Base-by-base conservation (phyloP, 371 early-diverging fungal species). In the Chytridium lagenaria region DNA sequence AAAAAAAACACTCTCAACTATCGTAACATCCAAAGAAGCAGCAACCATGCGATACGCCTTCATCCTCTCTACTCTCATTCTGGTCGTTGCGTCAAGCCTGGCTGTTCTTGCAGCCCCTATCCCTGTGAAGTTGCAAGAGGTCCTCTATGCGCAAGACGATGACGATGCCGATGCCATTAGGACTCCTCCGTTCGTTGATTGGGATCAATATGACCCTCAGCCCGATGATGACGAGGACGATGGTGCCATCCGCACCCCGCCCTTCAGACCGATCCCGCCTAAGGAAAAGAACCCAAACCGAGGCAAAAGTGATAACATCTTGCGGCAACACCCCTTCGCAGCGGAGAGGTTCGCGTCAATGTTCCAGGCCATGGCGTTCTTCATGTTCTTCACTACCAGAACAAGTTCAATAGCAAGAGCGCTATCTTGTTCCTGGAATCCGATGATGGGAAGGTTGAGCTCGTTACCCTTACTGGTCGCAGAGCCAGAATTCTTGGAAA, bases 181-280 rank as follows among this genome's bases (percentile, higher is more conserved):
- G n/a, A 52, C 55, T n/a, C 55, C 55, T n/a, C 55, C 55, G 5
- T 52, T 52, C 26, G 55, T 52, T 12, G 55, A 52, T 26, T 52
- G 55, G 55, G 55, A 52, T 26, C 55, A 52, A 23, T n/a, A n/a
- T 23, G 55, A 52, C 5, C 12, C 7, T 44, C 44, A 44, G 19
- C 12, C 7, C 19, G 5, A 10, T 5, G 26, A 52, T 10, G 55
- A 52, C 23, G 55, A 52, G 12, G 55, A 52, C 7, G 55, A 52
- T 26, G 55, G 26, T n/a, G 26, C 55, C 55, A 26, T 52, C 55
- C 55, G 26, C 26, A 52, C 55, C 26, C 55, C 55, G 5, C 55
- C 55, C 12, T 52, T 52, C 55, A 7, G 55, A 5, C 55, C 55
- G 7, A 26, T 52, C 5, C 55, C 55, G 5, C 55, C 55, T 22